phyloP scores from a whole-genome alignment of 352 stramenopile genomes.

The Discostella stelligera region DNA sequence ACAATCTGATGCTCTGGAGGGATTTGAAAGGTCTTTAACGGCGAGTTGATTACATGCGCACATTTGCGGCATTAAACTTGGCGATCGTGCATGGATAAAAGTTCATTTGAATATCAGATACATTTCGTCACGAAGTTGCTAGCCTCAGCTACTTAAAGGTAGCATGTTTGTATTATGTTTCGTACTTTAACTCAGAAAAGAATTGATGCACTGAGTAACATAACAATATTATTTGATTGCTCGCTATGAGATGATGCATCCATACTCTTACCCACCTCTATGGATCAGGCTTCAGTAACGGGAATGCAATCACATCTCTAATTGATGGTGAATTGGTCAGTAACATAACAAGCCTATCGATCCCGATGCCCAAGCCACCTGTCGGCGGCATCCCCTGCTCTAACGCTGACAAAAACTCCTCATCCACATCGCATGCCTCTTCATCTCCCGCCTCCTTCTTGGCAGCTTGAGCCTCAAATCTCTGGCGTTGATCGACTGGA shows the following conservation, averaged over 20 bases:
- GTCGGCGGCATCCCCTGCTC: slow-evolving; percentile 97
- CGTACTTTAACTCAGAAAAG: not conserved
- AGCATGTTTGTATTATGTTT: not conserved
- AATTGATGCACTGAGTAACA: not conserved
- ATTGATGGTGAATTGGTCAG: slow-evolving; percentile 90
- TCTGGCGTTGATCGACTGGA: slow-evolving; percentile 87
- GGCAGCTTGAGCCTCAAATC: slow-evolving; percentile 85
- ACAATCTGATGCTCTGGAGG: slow-evolving; percentile 31
- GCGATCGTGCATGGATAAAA: not conserved
- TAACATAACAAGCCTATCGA: slow-evolving; percentile 97
- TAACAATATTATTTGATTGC: too few species aligned
- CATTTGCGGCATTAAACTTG: not conserved
- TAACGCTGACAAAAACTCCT: slow-evolving; percentile 87
- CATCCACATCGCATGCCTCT: slow-evolving; percentile 90
- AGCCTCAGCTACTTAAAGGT: not conserved
- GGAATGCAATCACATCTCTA: slow-evolving; percentile 89
- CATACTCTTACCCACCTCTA: not conserved
- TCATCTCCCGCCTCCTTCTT: slow-evolving; percentile 86
- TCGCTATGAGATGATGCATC: too few species aligned
- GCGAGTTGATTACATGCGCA: not conserved
- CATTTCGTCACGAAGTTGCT: not conserved
- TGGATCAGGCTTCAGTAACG: slow-evolving; percentile 81
- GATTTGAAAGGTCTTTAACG: slow-evolving; percentile 13
- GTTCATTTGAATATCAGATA: not conserved
- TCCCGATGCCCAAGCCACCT: slow-evolving; percentile 94